Evolutionary conservation across 2,329 filamentous ascomycete species (phyloP), one percentile per base, ranked within the genome.

Genomic region (Arthrinium phaeospermum): DNA sequence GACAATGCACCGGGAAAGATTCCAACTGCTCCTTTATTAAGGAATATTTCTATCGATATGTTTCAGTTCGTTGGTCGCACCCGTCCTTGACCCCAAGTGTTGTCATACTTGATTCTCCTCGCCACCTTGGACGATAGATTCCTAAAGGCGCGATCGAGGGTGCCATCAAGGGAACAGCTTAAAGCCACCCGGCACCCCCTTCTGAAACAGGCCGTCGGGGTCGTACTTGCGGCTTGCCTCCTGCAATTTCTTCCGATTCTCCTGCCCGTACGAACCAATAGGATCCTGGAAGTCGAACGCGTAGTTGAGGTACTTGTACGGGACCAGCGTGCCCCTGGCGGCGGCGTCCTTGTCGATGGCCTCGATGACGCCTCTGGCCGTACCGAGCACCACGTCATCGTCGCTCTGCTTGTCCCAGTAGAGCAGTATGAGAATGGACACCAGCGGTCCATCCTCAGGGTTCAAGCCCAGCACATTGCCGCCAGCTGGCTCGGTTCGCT

Each of bases 231-330:
- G 71, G 1, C 78, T 74, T 12, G 83, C 73, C 0, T 73, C 71
- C 57, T 76, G 73, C 34, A 86, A 70, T 41, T 76, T 81, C 5
- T 76, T 77, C 47, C 83, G 72, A n/a, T 84, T 87, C 1, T 79
- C 77, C 1, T 75, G 45, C 0, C 86, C 85, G 69, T 87, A 88
- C 16, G 80, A 76, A 0, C 75, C 44, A 34, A 86, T 78, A 0
- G 85, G 81, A 41, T 84, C 75, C 73, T 87, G 84, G 34, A 79
- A 78, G 49, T 78, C 76, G 14, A 81, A 80, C 0, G 85, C 85
- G 71, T 88, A 87, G 75, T 87, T 87, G 68, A 85, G 80, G 74
- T 86, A 67, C 46, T 47, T 41, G 49, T 69, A 24, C 19, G 34
- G 45, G 47, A 67, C 64, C 37, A 68, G 64, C 24, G 7, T 45